Evolutionary conservation across 1,139 yeast species (phyloP).

Genomic region (Geotrichum bryndzae): DNA sequence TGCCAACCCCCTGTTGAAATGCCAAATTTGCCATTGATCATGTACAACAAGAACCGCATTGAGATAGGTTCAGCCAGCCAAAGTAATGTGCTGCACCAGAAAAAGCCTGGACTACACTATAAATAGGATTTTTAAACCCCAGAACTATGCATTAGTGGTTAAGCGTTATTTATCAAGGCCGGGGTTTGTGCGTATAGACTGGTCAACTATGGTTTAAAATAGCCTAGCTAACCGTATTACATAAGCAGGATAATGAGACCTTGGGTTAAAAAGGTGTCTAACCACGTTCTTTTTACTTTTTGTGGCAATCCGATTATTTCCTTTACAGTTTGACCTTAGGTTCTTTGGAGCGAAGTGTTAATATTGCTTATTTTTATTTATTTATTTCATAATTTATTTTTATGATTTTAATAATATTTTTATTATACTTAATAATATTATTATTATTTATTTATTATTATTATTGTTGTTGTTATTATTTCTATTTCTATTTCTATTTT

Average conservation of each 20-base stretch:
- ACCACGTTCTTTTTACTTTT: no score
- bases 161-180: neutral
- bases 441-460: constrained; percentile 23
- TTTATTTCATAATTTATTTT: constrained; percentile 10
- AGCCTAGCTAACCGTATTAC: neutral
- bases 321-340: no score
- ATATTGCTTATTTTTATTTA: neutral
- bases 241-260: neutral
- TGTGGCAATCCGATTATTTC: no score
- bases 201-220: neutral
- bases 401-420: neutral
- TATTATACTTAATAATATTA: neutral
- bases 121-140: neutral
- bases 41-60: no score
- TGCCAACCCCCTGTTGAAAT: no score
- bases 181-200: neutral
- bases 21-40: no score
- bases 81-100: neutral
- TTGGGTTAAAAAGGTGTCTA: neutral
- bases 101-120: neutral
- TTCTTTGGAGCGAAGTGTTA: neutral
- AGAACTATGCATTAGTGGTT: neutral
- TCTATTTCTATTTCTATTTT: constrained; percentile 20
- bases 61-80: neutral
- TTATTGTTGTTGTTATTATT: constrained; percentile 25